Evolutionary conservation across 768 basidiomycete genomes (phyloP).

Genomic region (Mycena rosella): DNA sequence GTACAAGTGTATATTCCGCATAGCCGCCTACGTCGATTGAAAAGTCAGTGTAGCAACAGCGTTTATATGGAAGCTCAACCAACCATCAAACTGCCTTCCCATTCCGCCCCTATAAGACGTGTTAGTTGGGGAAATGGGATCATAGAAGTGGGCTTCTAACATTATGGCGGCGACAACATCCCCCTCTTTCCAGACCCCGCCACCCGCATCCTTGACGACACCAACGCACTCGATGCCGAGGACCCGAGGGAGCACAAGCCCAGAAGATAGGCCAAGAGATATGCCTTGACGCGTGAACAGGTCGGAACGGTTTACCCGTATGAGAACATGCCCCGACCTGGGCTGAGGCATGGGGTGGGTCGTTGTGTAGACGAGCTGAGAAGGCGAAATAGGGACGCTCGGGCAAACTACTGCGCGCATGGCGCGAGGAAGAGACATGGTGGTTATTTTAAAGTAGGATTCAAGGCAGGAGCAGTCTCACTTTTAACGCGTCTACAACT

Average conservation of each 20-base stretch:
- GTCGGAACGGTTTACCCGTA: slow-evolving; percentile 42
- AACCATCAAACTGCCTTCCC: slow-evolving; percentile 42
- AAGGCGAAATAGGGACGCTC: slow-evolving; percentile 38
- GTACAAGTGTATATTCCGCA: slow-evolving; percentile 43
- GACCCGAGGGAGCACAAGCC: slow-evolving; percentile 39
- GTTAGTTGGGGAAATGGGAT: background rate
- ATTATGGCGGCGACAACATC: slow-evolving; percentile 42
- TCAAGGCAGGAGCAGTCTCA: background rate
- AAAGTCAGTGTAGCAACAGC: background rate
- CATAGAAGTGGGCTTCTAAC: slow-evolving; percentile 3
- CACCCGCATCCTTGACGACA: slow-evolving; percentile 43
- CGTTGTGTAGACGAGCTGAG: slow-evolving; percentile 37
- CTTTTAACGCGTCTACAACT: too few relatives aligned
- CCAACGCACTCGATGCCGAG: slow-evolving; percentile 45
- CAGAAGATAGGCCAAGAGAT: slow-evolving; percentile 41
- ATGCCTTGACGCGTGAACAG: slow-evolving; percentile 40
- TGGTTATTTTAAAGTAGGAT: background rate
- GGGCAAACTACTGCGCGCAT: slow-evolving; percentile 45
- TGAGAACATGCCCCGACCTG: slow-evolving; percentile 41
- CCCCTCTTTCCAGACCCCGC: slow-evolving; percentile 41
- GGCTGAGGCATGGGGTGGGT: slow-evolving; percentile 37
- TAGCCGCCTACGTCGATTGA: slow-evolving; percentile 36
- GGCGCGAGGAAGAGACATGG: slow-evolving; percentile 28
- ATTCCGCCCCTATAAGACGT: slow-evolving; percentile 35
- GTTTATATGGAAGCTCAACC: slow-evolving; percentile 3